Percentiles rank a stretch among this genome's conserved stretches.
These are phyloP conservation scores for Tuber brumale DNA, from an alignment of 495 filamentous ascomycete species.

Conservation along the genomic window DNA sequence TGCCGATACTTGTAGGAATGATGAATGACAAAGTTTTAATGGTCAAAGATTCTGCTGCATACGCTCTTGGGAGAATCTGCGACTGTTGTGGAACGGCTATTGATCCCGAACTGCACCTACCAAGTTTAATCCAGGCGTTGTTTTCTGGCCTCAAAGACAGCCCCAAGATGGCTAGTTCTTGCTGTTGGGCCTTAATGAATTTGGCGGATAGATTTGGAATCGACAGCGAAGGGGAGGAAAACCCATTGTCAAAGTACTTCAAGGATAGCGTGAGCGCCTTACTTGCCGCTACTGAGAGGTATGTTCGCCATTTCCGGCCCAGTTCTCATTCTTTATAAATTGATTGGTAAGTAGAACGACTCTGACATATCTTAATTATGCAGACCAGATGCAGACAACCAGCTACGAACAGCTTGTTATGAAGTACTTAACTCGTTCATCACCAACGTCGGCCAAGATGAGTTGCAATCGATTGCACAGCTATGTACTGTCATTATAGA, in stretches of 20 bases:
- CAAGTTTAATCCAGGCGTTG: constrained; percentile 74
- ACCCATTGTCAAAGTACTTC: constrained; percentile 85
- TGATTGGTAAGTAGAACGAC: not conserved
- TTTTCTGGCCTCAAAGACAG: constrained; percentile 85
- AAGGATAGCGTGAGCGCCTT: constrained; percentile 82
- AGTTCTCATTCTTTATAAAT: constrained; percentile 15
- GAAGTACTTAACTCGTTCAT: constrained; percentile 94
- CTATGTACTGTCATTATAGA: constrained; percentile 79
- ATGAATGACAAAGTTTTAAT: constrained; percentile 86
- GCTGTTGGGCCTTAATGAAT: constrained; percentile 99
- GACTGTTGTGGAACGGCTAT: constrained; percentile 83
- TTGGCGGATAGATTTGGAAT: constrained; percentile 83
- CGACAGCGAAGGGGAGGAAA: constrained; percentile 59
- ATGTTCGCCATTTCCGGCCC: constrained; percentile 12
- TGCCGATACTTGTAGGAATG: constrained; percentile 85
- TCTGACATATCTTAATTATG: constrained; percentile 28
- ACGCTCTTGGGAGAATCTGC: constrained; percentile 90
- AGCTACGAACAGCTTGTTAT: constrained; percentile 96
- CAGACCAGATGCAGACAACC: constrained; percentile 71
- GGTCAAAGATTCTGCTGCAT: constrained; percentile 95
- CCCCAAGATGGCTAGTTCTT: constrained; percentile 93
- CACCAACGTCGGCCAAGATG: constrained; percentile 78
- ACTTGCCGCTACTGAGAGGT: constrained; percentile 75
- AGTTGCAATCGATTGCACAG: constrained; percentile 67
- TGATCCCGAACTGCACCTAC: constrained; percentile 72